Percentiles rank a stretch among this genome's conserved stretches.
phyloP scores from a whole-genome alignment of 78 protist genomes.

The Speleostelium caveatum region DNA sequence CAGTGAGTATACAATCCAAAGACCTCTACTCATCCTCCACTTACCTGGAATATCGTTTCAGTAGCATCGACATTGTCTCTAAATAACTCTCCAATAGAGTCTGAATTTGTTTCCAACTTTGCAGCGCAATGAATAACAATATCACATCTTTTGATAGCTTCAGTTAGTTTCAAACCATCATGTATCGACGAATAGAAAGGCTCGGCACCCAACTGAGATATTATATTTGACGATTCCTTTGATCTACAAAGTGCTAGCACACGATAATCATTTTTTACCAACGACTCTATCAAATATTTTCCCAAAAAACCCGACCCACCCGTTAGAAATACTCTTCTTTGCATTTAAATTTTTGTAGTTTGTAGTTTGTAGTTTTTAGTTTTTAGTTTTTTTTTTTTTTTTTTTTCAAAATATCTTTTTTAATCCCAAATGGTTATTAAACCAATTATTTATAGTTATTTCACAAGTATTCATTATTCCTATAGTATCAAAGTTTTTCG shows the following conservation, averaged over 20 bases:
- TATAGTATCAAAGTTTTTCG: too few relatives aligned
- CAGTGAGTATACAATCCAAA: too few relatives aligned
- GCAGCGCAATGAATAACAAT: conserved; percentile 73
- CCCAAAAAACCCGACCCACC: conserved; percentile 75
- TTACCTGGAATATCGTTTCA: not conserved
- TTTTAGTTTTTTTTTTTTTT: not conserved
- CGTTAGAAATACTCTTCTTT: too few relatives aligned
- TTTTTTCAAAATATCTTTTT: too few relatives aligned
- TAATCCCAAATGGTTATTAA: not conserved
- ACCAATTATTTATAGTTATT: too few relatives aligned
- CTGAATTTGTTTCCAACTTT: conserved; percentile 59
- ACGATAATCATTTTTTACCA: conserved; percentile 27
- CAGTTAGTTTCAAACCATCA: not conserved
- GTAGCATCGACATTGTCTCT: conserved; percentile 57
- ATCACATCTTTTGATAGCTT: conserved; percentile 20
- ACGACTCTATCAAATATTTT: conserved; percentile 12
- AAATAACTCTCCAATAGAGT: conserved; percentile 22
- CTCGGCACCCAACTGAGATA: conserved; percentile 5
- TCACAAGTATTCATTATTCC: too few relatives aligned
- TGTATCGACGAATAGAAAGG: not conserved
- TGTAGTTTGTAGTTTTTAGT: not conserved
- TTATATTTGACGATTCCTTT: not conserved
- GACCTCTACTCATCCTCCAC: not conserved
- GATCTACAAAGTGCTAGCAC: conserved; percentile 62
- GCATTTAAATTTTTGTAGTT: too few relatives aligned